Percentiles rank a stretch among this genome's conserved stretches.
phyloP scores from a whole-genome alignment of 768 basidiomycete genomes.

The Mycena metata region DNA sequence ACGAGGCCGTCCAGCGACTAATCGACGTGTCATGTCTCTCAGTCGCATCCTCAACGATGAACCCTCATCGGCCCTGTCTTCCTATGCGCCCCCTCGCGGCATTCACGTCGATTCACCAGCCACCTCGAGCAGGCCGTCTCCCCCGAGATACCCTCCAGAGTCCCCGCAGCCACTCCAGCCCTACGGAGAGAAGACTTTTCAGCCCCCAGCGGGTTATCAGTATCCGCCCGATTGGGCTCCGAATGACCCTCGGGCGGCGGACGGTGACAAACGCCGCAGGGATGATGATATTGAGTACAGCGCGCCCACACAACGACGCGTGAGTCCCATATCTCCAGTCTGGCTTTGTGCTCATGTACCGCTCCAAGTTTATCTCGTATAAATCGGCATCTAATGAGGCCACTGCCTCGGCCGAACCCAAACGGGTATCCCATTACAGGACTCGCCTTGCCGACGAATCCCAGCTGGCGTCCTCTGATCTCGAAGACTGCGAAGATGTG shows the following conservation, averaged over 20 bases:
- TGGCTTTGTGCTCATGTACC: slow-evolving; percentile 13
- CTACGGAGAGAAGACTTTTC: slow-evolving; percentile 27
- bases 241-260: slow-evolving; percentile 25
- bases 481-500: slow-evolving; percentile 84
- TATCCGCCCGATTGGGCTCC: slow-evolving; percentile 30
- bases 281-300: slow-evolving; percentile 71
- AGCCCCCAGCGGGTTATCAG: slow-evolving; percentile 17
- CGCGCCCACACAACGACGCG: slow-evolving; percentile 58
- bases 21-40: slow-evolving; percentile 71
- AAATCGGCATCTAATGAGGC: slow-evolving; percentile 25
- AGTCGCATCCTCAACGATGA: slow-evolving; percentile 86
- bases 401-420: slow-evolving; percentile 42
- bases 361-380: slow-evolving; percentile 26
- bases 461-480: slow-evolving; percentile 75
- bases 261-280: slow-evolving; percentile 36
- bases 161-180: slow-evolving; percentile 17
- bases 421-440: slow-evolving; percentile 46
- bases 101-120: slow-evolving; percentile 41
- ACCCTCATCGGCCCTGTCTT: slow-evolving; percentile 57
- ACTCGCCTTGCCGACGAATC: slow-evolving; percentile 55
- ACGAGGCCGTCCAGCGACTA: slow-evolving; percentile 47
- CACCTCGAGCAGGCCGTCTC: slow-evolving; percentile 25
- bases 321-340: slow-evolving; percentile 52
- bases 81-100: slow-evolving; percentile 50
- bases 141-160: slow-evolving; percentile 12